Conservation (phyloP, 306 rosid genomes). For the Cucumis cinereus region DNA sequence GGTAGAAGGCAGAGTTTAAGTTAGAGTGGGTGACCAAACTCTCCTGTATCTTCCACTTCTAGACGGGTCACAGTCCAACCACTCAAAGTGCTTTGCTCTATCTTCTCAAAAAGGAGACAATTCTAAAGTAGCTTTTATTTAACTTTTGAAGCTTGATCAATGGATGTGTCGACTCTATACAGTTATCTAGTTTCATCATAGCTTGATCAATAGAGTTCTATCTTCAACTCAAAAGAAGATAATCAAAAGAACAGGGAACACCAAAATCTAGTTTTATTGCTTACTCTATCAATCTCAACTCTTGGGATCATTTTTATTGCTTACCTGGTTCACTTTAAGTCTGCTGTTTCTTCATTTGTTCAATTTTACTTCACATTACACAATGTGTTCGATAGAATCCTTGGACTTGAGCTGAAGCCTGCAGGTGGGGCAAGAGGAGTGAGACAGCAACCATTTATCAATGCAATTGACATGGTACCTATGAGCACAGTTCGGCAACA, state of each 20-base stretch:
- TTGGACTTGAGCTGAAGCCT: constrained; percentile 30
- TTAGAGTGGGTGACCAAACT: background rate
- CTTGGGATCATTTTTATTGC: background rate
- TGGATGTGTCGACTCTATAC: background rate
- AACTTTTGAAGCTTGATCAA: background rate
- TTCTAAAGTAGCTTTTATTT: background rate
- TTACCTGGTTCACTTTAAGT: background rate
- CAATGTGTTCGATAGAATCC: background rate
- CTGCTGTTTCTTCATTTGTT: background rate
- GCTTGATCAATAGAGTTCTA: too few species aligned
- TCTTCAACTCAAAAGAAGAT: background rate
- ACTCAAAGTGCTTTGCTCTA: background rate
- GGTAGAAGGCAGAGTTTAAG: background rate
- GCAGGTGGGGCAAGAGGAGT: constrained; percentile 88
- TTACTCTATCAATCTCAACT: background rate
- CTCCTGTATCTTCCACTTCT: background rate
- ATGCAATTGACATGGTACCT: constrained; percentile 61
- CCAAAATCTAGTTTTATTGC: background rate
- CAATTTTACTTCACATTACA: background rate
- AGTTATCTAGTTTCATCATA: background rate
- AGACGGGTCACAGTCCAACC: background rate
- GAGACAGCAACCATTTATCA: constrained; percentile 62
- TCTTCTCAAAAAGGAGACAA: background rate
- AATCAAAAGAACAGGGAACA: background rate
- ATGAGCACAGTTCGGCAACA: constrained; percentile 63